These are phyloP conservation scores for Aspergillus sp. DNA, from an alignment of 2,329 filamentous ascomycete species.

Conservation along the genomic window DNA sequence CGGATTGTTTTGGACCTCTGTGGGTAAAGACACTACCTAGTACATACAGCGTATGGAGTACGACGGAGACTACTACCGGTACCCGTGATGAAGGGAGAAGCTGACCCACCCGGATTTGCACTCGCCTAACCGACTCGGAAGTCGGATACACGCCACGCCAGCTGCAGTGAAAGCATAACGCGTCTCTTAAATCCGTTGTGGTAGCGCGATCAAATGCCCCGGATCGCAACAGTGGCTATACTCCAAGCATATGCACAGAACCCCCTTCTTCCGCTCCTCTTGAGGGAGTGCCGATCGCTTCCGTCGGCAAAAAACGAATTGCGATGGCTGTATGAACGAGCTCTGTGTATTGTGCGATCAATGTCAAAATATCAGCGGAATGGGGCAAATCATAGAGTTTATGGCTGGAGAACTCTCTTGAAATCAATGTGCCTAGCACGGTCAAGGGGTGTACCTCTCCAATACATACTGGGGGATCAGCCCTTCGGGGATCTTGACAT, in stretches of 20 bases:
- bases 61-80: too few relatives aligned
- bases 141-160: too few relatives aligned
- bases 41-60: too few relatives aligned
- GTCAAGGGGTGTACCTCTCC: slow-evolving; percentile 70
- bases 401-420: slow-evolving; percentile 33
- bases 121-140: too few relatives aligned
- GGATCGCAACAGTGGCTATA: slow-evolving; percentile 39
- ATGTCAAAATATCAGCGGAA: neutral
- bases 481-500: slow-evolving; percentile 85
- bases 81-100: too few relatives aligned
- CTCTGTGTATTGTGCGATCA: slow-evolving; percentile 18
- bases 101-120: too few relatives aligned
- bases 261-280: slow-evolving; percentile 41
- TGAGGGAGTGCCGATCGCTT: slow-evolving; percentile 46
- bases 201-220: slow-evolving; percentile 37
- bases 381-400: neutral
- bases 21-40: too few relatives aligned
- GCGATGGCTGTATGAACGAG: slow-evolving; percentile 47
- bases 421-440: slow-evolving; percentile 42
- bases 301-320: slow-evolving; percentile 47
- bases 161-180: too few relatives aligned
- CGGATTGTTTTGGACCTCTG: too few relatives aligned
- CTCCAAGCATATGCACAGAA: slow-evolving; percentile 35
- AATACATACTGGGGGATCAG: slow-evolving; percentile 85
- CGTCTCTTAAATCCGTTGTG: too few relatives aligned